Evolutionary conservation across 1,139 yeast species (phyloP), one percentile per base, ranked within the genome.

Genomic region (Kodamaea derodonti): DNA sequence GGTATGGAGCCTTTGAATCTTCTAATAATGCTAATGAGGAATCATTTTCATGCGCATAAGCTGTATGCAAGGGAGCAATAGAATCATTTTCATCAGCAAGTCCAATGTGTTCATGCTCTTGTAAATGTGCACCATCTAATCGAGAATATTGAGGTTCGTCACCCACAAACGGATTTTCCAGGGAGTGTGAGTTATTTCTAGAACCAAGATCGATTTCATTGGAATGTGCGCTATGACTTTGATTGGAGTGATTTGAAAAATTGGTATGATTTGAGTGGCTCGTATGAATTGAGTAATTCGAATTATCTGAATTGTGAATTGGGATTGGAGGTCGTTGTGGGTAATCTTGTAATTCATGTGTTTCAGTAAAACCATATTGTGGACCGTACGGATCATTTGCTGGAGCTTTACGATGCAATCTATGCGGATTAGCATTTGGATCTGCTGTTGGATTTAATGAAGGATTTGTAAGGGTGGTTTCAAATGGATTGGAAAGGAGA

Each of bases 1-100:
- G 58, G 30, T 54, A 52, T 7, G 58, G 58, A 1, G 47, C 27
- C 3, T 32, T 20, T 4, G 33, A 33, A 13, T 29, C 27, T 14
- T 28, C 26, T 13, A 33, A 14, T 10, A 38, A 29, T 2, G 29
- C 33, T 3, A 16, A 20, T 2, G 33, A 14, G 15, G 29, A 23
- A 11, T 31, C 33, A 16, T 31, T 24, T 16, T 11, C 14, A 24
- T 30, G 18, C 3, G 12, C 16, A 15, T 29, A 29, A 7, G 15
- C 31, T 7, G 6, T 4, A 8, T 10, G 10, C 11, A 8, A 8
- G 23, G 8, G 23, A 20, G 10, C 11, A 20, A 11, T 20, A 20
- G 11, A 20, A 11, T 20, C 23, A 20, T 20, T 11, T 20, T 20
- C 23, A 20, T n/a, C n/a, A 8, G 10, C 23, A 20, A 9, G 23